Evolutionary conservation across 495 filamentous ascomycete genomes (phyloP).

Genomic region (Podospora fimiseda): DNA sequence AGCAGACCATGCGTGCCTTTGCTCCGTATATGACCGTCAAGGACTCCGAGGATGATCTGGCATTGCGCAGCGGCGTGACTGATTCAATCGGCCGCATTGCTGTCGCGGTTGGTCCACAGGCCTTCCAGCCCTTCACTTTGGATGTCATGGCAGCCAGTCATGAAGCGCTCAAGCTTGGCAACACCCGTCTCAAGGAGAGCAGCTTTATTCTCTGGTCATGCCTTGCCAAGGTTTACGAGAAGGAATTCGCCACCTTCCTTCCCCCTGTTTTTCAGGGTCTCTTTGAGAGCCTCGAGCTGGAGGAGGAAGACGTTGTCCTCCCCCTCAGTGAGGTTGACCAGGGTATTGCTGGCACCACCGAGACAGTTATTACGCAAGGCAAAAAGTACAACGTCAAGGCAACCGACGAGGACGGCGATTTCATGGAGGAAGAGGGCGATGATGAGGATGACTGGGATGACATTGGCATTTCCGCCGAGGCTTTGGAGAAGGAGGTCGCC

Average conservation of each 20-base stretch:
- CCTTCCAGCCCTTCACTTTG: constrained; percentile 84
- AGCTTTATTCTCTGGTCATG: constrained; percentile 95
- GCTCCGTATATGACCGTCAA: constrained; percentile 79
- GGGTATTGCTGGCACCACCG: constrained; percentile 56
- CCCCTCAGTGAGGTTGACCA: constrained; percentile 69
- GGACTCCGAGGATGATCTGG: constrained; percentile 80
- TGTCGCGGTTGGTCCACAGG: constrained; percentile 72
- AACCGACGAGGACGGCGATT: constrained; percentile 50
- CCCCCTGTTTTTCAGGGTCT: constrained; percentile 78
- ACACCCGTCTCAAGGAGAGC: constrained; percentile 85
- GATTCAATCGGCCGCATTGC: constrained; percentile 93
- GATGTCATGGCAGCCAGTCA: constrained; percentile 86
- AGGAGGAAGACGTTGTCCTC: constrained; percentile 80
- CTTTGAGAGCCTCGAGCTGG: constrained; percentile 77
- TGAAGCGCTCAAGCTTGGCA: constrained; percentile 83
- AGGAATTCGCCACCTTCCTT: constrained; percentile 83
- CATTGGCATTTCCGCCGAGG: constrained; percentile 70
- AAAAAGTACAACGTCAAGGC: constrained; percentile 78
- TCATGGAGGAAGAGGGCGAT: constrained; percentile 59
- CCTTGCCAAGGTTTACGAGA: constrained; percentile 88
- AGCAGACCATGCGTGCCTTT: constrained; percentile 76
- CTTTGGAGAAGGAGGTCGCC: constrained; percentile 95
- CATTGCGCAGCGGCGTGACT: constrained; percentile 79
- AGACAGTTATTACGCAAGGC: constrained; percentile 68
- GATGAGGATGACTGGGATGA: constrained; percentile 84